Base-by-base conservation (phyloP, 768 basidiomycete species). In the Tricholoma sp. region DNA sequence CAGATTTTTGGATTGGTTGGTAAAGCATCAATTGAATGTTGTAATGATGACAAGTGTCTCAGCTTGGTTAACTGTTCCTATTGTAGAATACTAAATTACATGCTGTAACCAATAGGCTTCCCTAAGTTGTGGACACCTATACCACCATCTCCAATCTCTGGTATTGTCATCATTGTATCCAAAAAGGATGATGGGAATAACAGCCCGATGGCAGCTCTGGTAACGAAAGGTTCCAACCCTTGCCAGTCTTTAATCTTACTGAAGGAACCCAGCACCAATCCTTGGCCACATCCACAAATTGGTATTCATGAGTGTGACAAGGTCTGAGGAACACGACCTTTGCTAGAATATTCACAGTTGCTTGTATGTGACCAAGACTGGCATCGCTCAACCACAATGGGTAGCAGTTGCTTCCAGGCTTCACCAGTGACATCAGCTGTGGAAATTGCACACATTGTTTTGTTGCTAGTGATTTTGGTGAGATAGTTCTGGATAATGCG, bases 211-310 rank as follows among this genome's bases (percentile, higher is more conserved):
- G 80, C 85, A 4, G 75, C 66, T 8, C 83, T 70, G 1, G 80
- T 82, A 12, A 70, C 75, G 52, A 76, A 76, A 6, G 73, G 73
- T 1, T 73, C 73, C 11, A 84, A 62, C 1, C 52, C 33, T 56
- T 68, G 66, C 78, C 79, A 84, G 9, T 61, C 58, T 11, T 59
- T 44, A 0, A 61, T 66, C 0, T 59, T 59, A 57, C 84, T 74
- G 0, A 59, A 65, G 2, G 69, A 76, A 39, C 55, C 52, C 5
- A 77, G 66, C 49, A 77, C 74, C 45, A 82, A 72, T 3, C 82
- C 82, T 36, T 66, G 65, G 1, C 83, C 83, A 49, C 84, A 86
- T 2, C 70, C 71, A 58, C 85, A 86, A 18, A 84, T 65, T 0
- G 82, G 80, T 8, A 62, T 63, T 33, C 67, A 64, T 1, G 69